Evolutionary conservation across 2,329 filamentous ascomycete species (phyloP).

Genomic region (Fusarium euwallaceae): DNA sequence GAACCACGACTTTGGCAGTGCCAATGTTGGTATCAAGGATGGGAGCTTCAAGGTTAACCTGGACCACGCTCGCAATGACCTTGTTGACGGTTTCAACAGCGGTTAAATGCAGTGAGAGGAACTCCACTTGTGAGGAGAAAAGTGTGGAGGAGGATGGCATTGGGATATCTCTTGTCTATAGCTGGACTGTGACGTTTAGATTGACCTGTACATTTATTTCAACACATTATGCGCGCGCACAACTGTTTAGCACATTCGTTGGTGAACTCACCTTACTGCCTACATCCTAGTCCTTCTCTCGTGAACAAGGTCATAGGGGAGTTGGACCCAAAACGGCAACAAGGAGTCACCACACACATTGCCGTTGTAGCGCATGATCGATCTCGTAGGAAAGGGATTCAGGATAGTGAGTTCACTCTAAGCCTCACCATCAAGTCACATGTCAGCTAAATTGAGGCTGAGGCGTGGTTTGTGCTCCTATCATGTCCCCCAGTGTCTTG

Average conservation of each 20-base stretch:
- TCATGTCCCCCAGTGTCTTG: too few relatives aligned
- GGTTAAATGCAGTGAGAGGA: not conserved
- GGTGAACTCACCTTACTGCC: not conserved
- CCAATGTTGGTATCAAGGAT: constrained; percentile 6
- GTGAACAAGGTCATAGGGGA: not conserved
- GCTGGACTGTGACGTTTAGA: not conserved
- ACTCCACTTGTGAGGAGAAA: not conserved
- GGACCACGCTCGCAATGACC: constrained; percentile 1
- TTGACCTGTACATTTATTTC: not conserved
- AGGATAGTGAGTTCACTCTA: not conserved
- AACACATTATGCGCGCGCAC: not conserved
- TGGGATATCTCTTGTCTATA: not conserved
- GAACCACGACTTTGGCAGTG: not conserved
- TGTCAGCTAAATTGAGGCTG: not conserved
- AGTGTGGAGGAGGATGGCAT: not conserved
- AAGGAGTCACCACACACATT: too few relatives aligned
- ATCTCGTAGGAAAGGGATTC: not conserved
- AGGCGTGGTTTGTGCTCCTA: not conserved
- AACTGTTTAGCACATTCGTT: not conserved
- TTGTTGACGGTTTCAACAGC: not conserved
- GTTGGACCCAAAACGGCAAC: not conserved
- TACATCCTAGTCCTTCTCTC: not conserved
- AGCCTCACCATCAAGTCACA: rapidly evolving
- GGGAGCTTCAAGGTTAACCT: not conserved
- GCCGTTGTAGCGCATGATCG: not conserved